Evolutionary conservation across 2,329 filamentous ascomycete species (phyloP), one percentile per base, ranked within the genome.

Genomic region (Ophiognomonia clavigignenti-juglandacearum): DNA sequence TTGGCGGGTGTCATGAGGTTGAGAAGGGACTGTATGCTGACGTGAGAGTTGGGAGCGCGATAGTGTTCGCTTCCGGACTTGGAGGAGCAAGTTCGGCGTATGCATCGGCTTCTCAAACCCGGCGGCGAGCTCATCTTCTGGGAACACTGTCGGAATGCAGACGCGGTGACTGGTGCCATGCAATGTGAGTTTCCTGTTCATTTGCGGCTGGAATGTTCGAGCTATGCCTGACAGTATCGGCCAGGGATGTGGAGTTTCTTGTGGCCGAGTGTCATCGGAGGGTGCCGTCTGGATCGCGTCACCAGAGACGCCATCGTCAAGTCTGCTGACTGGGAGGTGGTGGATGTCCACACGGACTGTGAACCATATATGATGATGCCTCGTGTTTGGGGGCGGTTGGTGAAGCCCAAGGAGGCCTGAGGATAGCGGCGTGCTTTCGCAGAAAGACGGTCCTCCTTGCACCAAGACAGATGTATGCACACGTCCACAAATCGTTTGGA

Each of bases 111-210:
- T 23, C 52, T 74, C 35, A 73, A 67, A 51, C 71, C 70, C 0
- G 70, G 70, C 1, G 70, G 70, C 11, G 64, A 61, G 37, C 67
- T 73, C 48, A 59, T 74, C 22, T 72, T 73, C 45, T 73, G 70
- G 66, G 71, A 74, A 51, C 71, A 73, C 47, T 55, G 53, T 39
- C 50, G 52, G 43, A 65, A 53, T 49, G 44, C 45, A 11, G 51
- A 64, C 34, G 19, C 18, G 31, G 20, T 63, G 18, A 69, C 67
- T 4, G 48, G 45, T 27, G 36, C 53, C 22, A 57, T 48, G 16
- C 63, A 66, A 57, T 52, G 63, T 65, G 54, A 38, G 60, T 57
- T 7, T 31, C 20, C 13, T 9, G 19, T 19, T 20, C 24, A 11
- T 27, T 27, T 2, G 16, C 9, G 13, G 6, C 18, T 13, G 18